Base-by-base conservation (phyloP, 2,329 filamentous ascomycete species). In the Aspergillus pseudonomiae region DNA sequence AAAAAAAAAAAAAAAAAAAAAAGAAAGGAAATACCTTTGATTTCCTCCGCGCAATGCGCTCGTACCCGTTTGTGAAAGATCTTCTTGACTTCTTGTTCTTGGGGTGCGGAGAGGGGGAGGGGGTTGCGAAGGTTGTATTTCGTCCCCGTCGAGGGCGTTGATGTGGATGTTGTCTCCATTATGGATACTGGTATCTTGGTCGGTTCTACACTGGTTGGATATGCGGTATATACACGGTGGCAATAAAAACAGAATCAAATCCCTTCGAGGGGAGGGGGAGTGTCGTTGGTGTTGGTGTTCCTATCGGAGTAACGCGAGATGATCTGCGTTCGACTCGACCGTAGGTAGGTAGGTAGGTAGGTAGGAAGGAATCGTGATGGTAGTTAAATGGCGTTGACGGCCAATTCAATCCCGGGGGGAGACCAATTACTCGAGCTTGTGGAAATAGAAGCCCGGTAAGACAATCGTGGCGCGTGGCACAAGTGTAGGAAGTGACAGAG, bases 31-130 rank as follows among this genome's bases (percentile, higher is more conserved):
- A 43, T 77, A 92, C 91, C 88, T 81, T 91, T 91, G 62, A 95
- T 94, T 74, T 94, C 91, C 0, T 87, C 85, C 6, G 88, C 88
- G 80, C 94, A 97, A 71, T 89, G 84, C 39, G 83, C 83, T 68
- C 93, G 86, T 65, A 97, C 93, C 63, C 91, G 86, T 70, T 91
- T 89, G 80, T 94, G 88, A 78, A 91, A 96, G 11, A 95, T 80
- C 70, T 93, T 90, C 71, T 91, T 87, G 62, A 96, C 91, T 79
- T 95, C 91, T 4, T 88, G 83, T 83, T 96, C 92, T 78, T 96
- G 92, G 26, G 88, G 85, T 12, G 92, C 88, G 30, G 92, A 94
- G 62, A 97, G 84, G 32, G 94, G 94, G 50, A 96, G 82, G 19
- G 94, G 94, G 74, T 94, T 95, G 70, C 88, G 86, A 56, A 82